Evolutionary conservation across 148 eudicot species (phyloP), one percentile per base, ranked within the genome.

Genomic region (Spergularia bocconei): DNA sequence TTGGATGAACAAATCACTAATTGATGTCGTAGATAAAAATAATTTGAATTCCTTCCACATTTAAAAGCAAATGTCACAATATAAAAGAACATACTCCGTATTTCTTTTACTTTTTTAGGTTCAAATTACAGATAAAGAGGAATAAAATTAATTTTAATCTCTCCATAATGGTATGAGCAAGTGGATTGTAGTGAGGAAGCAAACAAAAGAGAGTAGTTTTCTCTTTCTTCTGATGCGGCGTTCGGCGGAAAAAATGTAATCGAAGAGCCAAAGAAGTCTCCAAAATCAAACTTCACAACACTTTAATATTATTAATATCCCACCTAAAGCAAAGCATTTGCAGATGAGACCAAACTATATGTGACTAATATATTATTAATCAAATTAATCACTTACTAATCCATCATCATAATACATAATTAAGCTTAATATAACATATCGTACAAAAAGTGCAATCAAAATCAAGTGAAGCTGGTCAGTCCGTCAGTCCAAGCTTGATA

Each of bases 151-250:
- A 0, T 29, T 0, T 29, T 29, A 2, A 29, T 29, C 36, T 29
- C 36, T 29, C 25, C 2, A 75, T 78, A 67, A 70, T n/a, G n/a
- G n/a, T 75, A 63, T 52, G 69, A 29, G 36, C 2, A 29, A 29
- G 72, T 78, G 66, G 70, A 39, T 1, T 21, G 56, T 59, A 50
- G 71, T 53, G 6, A 76, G 69, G 84, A 91, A 85, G 75, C 66
- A 76, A 82, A 83, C 81, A 82, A 81, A 82, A 33, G 63, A 73
- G 82, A 85, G 86, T 82, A 88, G 88, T 88, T 75, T 87, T 48
- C 11, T 23, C 13, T 69, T 69, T 67, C 72, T 88, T 88, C 79
- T 88, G 85, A 91, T 86, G 91, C 97, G 97, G 98, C 98, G 95
- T 84, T 88, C 98, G 97, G 98, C 97, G 98, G 87, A 86, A 84